Evolutionary conservation across 305 asterid genomes (phyloP), one percentile per base, ranked within the genome.

Genomic region (Solanum hybrid): DNA sequence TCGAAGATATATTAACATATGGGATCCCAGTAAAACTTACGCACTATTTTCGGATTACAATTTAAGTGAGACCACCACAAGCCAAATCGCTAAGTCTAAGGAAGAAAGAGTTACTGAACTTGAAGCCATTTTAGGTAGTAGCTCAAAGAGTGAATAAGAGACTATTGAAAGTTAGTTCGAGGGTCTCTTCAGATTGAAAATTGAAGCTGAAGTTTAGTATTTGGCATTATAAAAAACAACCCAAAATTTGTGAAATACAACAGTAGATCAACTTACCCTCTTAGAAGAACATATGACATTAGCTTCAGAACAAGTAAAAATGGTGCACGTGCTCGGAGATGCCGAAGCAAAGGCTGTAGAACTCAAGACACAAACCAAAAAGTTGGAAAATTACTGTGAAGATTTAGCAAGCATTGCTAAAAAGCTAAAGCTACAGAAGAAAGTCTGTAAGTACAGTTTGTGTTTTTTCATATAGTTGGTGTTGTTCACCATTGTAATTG

Each of bases 151-250:
- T 81, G 93, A 86, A 91, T 93, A 91, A 92, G 89, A 88, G 83
- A 90, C 13, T n/a, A 82, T 20, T 31, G 26, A 87, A 79, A 76
- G 88, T 82, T 95, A 95, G 79, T 93, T 93, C n/a, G 98, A 95
- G 88, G 91, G 91, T 75, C 89, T 93, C 88, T 94, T 92, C 65
- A 94, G 77, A 94, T 95, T 91, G 90, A 95, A 94, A 87, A 91
- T 96, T 34, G 97, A 96, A 94, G 95, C 95, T 10, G 99, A 96
- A 91, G 96, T 97, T 70, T 94, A 94, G 93, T 90, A 90, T 92
- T 84, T 97, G 89, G 92, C 91, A 33, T 90, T 94, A 89, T 93
- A 96, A 37, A 37, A 37, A 37, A 92, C 90, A 24, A 87, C 92
- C 84, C 96, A 94, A 33, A 89, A 90, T 39, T 88, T 94, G 93